Evolutionary conservation across 371 early-diverging fungal genomes (phyloP).

Genomic region (Synchytrium microbalum): DNA sequence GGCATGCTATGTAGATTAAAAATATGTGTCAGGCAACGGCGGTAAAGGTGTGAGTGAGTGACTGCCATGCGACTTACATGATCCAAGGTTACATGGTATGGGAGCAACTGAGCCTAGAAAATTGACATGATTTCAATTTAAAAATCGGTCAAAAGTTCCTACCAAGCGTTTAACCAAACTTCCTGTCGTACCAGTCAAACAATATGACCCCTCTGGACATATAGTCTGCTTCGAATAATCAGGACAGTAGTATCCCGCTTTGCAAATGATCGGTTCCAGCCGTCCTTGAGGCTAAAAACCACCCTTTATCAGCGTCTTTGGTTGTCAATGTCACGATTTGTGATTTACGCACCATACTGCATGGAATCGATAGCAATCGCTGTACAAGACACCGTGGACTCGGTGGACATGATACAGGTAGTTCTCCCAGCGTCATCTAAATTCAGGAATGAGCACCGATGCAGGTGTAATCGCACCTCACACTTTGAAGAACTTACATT

Average conservation of each 20-base stretch:
- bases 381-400: slow-evolving; percentile 6
- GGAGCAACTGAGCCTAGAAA: background rate
- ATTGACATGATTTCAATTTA: background rate
- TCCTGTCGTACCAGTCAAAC: no score
- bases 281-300: slow-evolving; percentile 18
- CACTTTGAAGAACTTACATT: no score
- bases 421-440: background rate
- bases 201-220: no score
- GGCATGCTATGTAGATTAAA: no score
- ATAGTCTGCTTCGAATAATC: background rate
- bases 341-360: background rate
- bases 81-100: slow-evolving; percentile 12
- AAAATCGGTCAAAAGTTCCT: background rate
- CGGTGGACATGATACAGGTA: slow-evolving; percentile 19
- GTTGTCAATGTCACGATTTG: background rate
- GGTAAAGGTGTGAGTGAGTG: slow-evolving; percentile 12
- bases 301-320: background rate
- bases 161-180: background rate
- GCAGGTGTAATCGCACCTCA: no score
- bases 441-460: no score
- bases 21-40: no score
- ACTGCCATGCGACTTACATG: slow-evolving; percentile 11
- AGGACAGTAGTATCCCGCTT: background rate
- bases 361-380: background rate
- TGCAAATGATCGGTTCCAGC: slow-evolving; percentile 14